Percentiles rank a stretch among this genome's conserved stretches.
Conservation (phyloP, 495 filamentous ascomycete genomes). For the Hypomontagnella monticulosa region DNA sequence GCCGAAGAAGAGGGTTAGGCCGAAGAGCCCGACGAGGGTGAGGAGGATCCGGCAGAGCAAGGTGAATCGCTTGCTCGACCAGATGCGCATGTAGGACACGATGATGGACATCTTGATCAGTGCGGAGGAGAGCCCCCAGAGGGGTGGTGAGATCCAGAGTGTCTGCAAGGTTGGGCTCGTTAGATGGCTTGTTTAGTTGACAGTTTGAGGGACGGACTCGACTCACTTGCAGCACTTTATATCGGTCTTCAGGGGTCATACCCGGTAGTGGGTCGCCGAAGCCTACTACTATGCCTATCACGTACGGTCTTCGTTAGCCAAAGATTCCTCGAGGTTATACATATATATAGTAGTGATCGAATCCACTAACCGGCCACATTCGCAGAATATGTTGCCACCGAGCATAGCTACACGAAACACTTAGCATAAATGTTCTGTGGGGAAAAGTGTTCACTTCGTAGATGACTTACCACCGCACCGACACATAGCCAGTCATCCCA, state of each 20-base stretch:
- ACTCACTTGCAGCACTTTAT: slow-evolving; percentile 17
- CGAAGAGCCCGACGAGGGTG: slow-evolving; percentile 36
- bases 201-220: neutral
- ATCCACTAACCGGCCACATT: slow-evolving; percentile 29
- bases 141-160: slow-evolving; percentile 34
- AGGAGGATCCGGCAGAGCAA: slow-evolving; percentile 29
- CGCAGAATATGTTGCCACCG: slow-evolving; percentile 36
- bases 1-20: slow-evolving; percentile 34
- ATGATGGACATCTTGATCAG: slow-evolving; percentile 45
- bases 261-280: slow-evolving; percentile 23
- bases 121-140: slow-evolving; percentile 34
- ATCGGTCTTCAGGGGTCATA: slow-evolving; percentile 14
- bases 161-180: slow-evolving; percentile 6
- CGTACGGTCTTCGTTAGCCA: neutral
- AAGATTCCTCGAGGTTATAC: slow-evolving; percentile 10
- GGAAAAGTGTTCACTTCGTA: neutral
- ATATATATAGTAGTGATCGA: neutral
- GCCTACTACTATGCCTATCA: slow-evolving; percentile 16
- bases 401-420: slow-evolving; percentile 30
- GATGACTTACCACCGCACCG: slow-evolving; percentile 31
- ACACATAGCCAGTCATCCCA: slow-evolving; percentile 42
- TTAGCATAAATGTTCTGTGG: neutral
- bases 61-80: slow-evolving; percentile 37
- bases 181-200: neutral
- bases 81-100: slow-evolving; percentile 48